Percentiles rank a stretch among this genome's conserved stretches.
These are phyloP conservation scores for Pulveroboletus sp. DNA, from an alignment of 768 basidiomycete genomes.

Conservation along the genomic window DNA sequence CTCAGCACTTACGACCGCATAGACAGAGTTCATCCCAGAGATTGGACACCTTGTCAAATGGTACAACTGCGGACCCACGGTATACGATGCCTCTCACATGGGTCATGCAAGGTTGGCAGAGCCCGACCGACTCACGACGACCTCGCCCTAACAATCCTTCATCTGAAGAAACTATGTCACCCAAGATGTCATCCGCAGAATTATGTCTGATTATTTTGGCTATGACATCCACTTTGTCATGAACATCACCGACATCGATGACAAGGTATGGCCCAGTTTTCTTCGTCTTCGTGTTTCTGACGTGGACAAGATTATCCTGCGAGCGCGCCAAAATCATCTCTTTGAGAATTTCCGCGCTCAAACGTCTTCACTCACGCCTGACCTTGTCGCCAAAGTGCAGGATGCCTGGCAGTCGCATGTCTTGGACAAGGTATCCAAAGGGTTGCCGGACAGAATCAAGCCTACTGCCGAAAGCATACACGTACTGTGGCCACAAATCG, in stretches of 20 bases:
- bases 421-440: conserved; percentile 57
- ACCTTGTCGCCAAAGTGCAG: conserved; percentile 52
- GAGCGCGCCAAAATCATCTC: conserved; percentile 79
- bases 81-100: conserved; percentile 98
- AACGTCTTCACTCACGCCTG: conserved; percentile 48
- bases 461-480: conserved; percentile 48
- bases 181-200: conserved; percentile 42
- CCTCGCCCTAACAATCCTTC: conserved; percentile 1
- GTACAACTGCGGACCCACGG: conserved; percentile 99
- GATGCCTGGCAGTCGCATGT: conserved; percentile 67
- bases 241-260: conserved; percentile 99
- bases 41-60: conserved; percentile 81
- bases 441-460: conserved; percentile 48
- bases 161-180: conserved; percentile 73
- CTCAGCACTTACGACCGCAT: conserved; percentile 4
- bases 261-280: conserved; percentile 64
- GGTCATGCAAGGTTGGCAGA: conserved; percentile 83
- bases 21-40: conserved; percentile 75
- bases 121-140: background rate
- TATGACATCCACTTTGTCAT: conserved; percentile 98
- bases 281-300: conserved; percentile 4
- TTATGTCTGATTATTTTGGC: conserved; percentile 93
- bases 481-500: conserved; percentile 51
- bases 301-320: conserved; percentile 76
- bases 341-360: conserved; percentile 57